These are phyloP conservation scores for Esteya vermicola DNA, from an alignment of 2,329 filamentous ascomycete genomes.

Conservation along the genomic window DNA sequence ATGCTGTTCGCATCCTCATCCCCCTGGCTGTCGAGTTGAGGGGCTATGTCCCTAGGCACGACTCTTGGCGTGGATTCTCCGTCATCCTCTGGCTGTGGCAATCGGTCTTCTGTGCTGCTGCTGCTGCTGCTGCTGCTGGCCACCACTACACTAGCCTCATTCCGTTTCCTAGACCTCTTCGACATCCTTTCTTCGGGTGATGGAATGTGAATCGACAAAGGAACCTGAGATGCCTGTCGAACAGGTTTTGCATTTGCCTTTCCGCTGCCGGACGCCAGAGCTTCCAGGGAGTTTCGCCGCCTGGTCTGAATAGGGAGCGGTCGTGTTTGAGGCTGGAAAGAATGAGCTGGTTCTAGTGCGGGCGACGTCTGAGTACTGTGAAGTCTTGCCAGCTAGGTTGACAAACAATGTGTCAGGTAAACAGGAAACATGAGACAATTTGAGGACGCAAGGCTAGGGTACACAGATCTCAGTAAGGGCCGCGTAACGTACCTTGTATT, in stretches of 20 bases:
- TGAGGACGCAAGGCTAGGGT: conserved; percentile 1
- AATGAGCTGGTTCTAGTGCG: conserved; percentile 2
- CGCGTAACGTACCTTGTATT: conserved; percentile 34
- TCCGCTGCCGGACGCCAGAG: conserved; percentile 12
- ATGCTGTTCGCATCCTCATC: conserved; percentile 7
- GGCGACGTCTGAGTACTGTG: conserved; percentile 5
- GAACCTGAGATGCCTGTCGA: conserved; percentile 4
- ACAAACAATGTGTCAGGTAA: conserved; percentile 6
- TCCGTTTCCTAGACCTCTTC: too few species aligned
- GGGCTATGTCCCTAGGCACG: too few species aligned
- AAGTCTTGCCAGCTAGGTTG: conserved; percentile 16
- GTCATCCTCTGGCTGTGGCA: too few species aligned
- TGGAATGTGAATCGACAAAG: background rate
- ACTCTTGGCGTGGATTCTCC: too few species aligned
- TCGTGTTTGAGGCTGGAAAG: conserved; percentile 4
- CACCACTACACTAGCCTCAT: too few species aligned
- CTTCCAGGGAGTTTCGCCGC: conserved; percentile 11
- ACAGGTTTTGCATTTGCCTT: background rate
- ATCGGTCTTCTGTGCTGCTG: too few species aligned
- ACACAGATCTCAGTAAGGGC: background rate
- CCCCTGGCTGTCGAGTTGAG: conserved; percentile 9
- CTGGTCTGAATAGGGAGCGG: conserved; percentile 12
- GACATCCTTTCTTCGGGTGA: too few species aligned
- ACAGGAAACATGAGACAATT: conserved; percentile 3
- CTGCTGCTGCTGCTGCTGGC: too few species aligned